These are phyloP conservation scores for Crucibulum parvulum DNA, from an alignment of 1,284 basidiomycete genomes.

Conservation along the genomic window DNA sequence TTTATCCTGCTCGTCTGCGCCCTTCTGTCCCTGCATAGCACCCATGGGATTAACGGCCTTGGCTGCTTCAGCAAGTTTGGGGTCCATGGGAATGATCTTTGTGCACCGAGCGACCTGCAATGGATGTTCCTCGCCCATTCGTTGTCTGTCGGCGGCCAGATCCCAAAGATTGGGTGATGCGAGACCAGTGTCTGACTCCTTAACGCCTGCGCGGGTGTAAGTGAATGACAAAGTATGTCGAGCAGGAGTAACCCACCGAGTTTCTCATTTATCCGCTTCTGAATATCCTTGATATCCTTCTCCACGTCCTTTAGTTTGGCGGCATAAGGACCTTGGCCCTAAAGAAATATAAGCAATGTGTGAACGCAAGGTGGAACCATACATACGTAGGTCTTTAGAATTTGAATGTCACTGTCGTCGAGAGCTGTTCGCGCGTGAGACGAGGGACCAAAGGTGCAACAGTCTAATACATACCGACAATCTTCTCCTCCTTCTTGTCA, in stretches of 20 bases:
- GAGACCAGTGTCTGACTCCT: constrained; percentile 98
- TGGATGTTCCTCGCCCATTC: constrained; percentile 93
- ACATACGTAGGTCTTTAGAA: constrained; percentile 95
- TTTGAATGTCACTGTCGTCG: constrained; percentile 99
- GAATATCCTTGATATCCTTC: constrained; percentile 93
- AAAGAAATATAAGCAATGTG: constrained; percentile 10
- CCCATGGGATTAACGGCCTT: constrained; percentile 76
- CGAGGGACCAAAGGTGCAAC: not conserved
- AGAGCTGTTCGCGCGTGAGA: constrained; percentile 63
- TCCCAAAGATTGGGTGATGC: constrained; percentile 98
- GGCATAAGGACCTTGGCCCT: constrained; percentile 99
- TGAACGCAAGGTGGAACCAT: constrained; percentile 4
- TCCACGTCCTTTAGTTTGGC: constrained; percentile 89
- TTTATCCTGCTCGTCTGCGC: constrained; percentile 96
- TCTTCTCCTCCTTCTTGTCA: constrained; percentile 91
- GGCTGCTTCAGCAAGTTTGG: constrained; percentile 74
- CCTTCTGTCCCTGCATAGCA: constrained; percentile 84
- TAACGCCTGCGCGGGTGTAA: constrained; percentile 69
- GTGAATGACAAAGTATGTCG: not conserved
- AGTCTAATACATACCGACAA: constrained; percentile 68
- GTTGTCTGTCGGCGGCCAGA: constrained; percentile 84
- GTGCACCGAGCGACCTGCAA: constrained; percentile 98
- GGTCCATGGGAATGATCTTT: constrained; percentile 92
- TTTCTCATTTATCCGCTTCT: constrained; percentile 97
- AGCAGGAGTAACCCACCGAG: constrained; percentile 64